Evolutionary conservation across 129 eudicot genomes (phyloP).

Genomic region (Artemisia annua): DNA sequence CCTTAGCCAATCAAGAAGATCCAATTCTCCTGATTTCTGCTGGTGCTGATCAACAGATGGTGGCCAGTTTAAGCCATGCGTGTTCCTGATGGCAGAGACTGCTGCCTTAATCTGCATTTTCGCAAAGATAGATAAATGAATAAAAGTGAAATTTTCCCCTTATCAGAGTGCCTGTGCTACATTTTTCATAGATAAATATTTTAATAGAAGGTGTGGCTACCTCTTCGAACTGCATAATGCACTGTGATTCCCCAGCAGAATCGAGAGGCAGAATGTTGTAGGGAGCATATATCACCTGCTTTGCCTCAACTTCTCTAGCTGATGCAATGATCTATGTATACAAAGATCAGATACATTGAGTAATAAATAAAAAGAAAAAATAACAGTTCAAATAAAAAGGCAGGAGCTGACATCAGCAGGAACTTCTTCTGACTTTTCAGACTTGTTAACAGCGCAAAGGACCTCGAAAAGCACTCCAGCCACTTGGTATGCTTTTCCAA

Average conservation of each 20-base stretch:
- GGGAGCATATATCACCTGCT: constrained; percentile 85
- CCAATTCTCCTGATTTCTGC: constrained; percentile 75
- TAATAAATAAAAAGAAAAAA: constrained; percentile 10
- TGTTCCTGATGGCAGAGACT: constrained; percentile 73
- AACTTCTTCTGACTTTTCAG: constrained; percentile 96
- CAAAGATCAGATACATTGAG: constrained; percentile 7
- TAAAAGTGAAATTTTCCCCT: background rate
- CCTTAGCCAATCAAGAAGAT: constrained; percentile 93
- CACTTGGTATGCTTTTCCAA: constrained; percentile 96
- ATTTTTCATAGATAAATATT: background rate
- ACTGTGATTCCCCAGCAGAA: constrained; percentile 89
- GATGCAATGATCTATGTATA: constrained; percentile 81
- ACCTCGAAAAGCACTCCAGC: constrained; percentile 98
- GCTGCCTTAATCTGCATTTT: constrained; percentile 85
- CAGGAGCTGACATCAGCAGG: constrained; percentile 72
- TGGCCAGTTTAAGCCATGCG: constrained; percentile 77
- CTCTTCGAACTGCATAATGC: constrained; percentile 98
- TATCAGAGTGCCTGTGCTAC: background rate
- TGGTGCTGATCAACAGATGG: constrained; percentile 67
- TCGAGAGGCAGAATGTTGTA: constrained; percentile 95
- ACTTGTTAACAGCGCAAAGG: constrained; percentile 90
- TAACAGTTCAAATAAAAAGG: constrained; percentile 11
- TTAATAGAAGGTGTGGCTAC: constrained; percentile 34
- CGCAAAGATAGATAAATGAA: constrained; percentile 8
- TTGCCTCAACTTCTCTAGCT: constrained; percentile 95